Evolutionary conservation across 2,329 filamentous ascomycete species (phyloP).

Genomic region (Bipolaris zeicola): DNA sequence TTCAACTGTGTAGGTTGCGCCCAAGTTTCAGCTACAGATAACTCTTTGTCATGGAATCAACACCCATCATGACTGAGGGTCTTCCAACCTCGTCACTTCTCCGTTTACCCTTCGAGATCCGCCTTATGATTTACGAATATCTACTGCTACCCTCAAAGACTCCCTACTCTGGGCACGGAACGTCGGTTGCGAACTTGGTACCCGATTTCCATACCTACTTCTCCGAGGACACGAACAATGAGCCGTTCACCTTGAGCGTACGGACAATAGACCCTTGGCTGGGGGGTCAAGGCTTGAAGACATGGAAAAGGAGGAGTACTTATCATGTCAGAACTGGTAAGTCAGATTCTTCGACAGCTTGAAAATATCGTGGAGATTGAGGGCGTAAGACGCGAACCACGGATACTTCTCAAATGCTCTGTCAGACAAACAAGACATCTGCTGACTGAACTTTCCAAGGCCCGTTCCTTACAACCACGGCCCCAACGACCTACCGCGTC

Average conservation of each 20-base stretch:
- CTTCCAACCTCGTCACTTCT: constrained; percentile 45
- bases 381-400: no score
- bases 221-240: constrained; percentile 35
- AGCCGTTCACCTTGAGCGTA: constrained; percentile 48
- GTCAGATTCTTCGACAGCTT: constrained; percentile 5
- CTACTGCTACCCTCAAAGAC: constrained; percentile 50
- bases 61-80: not conserved
- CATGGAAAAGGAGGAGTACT: constrained; percentile 44
- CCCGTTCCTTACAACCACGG: constrained; percentile 52
- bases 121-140: constrained; percentile 54
- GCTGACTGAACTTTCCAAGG: constrained; percentile 34
- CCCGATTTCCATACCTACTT: constrained; percentile 53
- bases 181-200: constrained; percentile 41
- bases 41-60: constrained; percentile 13
- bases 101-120: constrained; percentile 54
- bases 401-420: not conserved
- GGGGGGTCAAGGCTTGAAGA: constrained; percentile 27
- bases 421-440: not conserved
- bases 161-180: constrained; percentile 35
- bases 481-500: constrained; percentile 62
- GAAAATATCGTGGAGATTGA: not conserved
- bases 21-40: not conserved
- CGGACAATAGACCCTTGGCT: constrained; percentile 53
- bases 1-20: not conserved
- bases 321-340: constrained; percentile 48